phyloP scores from a whole-genome alignment of 73 alveolate species.

The Diophrys appendiculata region DNA sequence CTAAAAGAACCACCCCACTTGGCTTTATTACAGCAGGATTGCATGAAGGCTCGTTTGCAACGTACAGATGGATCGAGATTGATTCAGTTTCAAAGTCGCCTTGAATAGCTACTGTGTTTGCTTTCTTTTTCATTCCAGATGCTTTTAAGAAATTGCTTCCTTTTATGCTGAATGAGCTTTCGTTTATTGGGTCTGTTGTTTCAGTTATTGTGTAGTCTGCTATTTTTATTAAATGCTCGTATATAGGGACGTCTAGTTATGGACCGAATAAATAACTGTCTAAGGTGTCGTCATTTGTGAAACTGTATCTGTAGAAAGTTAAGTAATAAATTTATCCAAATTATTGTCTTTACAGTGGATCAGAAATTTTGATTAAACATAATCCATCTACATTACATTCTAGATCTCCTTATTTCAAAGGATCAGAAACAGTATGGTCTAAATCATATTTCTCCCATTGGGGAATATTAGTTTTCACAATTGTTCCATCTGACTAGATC shows the following conservation, averaged over 20 bases:
- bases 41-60: not conserved
- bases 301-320: not conserved
- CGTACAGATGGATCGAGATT: not conserved
- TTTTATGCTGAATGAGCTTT: not conserved
- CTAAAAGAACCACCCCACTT: not conserved
- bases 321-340: not conserved
- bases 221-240: not conserved
- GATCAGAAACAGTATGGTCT: not conserved
- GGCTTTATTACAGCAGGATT: not conserved
- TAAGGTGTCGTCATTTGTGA: not conserved
- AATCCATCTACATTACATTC: not conserved
- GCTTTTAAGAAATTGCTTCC: not conserved
- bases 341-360: not conserved
- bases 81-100: not conserved
- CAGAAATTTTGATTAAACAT: not conserved
- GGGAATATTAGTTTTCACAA: not conserved
- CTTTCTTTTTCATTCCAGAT: not conserved
- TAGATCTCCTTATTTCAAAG: not conserved
- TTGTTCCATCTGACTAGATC: not conserved
- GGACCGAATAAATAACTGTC: not conserved
- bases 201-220: not conserved
- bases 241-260: not conserved
- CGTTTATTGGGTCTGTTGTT: not conserved
- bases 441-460: not conserved
- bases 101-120: not conserved